Base-by-base conservation (phyloP, 164 flowering plant species). In the Amborella trichopoda region DNA sequence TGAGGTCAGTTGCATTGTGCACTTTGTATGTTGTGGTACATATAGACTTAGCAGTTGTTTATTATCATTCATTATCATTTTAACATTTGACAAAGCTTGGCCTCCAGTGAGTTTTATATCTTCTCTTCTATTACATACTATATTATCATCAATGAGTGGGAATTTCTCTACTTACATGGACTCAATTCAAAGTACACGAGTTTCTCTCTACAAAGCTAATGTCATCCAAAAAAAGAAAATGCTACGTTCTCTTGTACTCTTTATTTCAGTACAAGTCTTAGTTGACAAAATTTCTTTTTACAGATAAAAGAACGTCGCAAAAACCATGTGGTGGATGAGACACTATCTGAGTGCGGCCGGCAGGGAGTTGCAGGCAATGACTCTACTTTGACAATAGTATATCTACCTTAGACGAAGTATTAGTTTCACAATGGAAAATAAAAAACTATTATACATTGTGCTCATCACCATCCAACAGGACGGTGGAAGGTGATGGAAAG, bases 291-390 rank as follows among this genome's bases (percentile, higher is more conserved):
- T 33, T 11, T 2, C 16, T 22, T 16, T 3, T 10, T 4, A 22
- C 20, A 38, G 41, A 22, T 38, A 10, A 38, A 38, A 16, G 16
- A 10, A 18, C 85, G 68, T 12, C 85, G 67, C 40, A 70, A 54
- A 66, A 48, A 71, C 17, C 49, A 68, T 40, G 40, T 40, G 19
- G 37, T 9, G 18, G 52, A 69, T 44, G 74, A 68, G 10, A 71
- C 75, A 50, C 69, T 85, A 23, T 90, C 97, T 2, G 97, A 90
- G 18, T 90, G 95, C 62, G 95, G 73, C 37, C 75, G 63, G 72
- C 76, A 75, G 62, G 95, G 97, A 61, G 64, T 76, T 61, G 91
- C 95, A 60, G 95, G 97, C 79, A 52, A 65, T 34, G 36, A 13
- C 39, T 6, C 28, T 23, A 19, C 33, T 9, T 17, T 12, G 6